These are phyloP conservation scores for Madurella mycetomatis DNA, from an alignment of 2,329 filamentous ascomycete species.

Conservation along the genomic window DNA sequence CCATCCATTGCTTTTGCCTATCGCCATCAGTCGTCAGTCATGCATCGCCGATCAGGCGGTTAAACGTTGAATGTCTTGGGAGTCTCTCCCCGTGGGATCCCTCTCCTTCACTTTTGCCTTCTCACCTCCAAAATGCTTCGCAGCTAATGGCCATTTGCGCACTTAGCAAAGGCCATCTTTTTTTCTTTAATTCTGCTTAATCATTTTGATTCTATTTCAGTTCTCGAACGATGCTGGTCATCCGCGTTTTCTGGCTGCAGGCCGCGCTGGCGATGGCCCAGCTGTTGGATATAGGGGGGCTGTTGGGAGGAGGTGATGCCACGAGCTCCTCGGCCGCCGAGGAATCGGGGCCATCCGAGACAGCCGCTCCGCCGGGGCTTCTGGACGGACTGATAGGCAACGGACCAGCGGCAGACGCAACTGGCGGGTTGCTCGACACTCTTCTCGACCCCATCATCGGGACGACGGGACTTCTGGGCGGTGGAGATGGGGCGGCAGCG, in stretches of 20 bases:
- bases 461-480: conserved; percentile 5
- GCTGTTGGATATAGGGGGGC: conserved; percentile 6
- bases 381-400: conserved; percentile 5
- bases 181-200: not conserved
- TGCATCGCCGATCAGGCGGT: not conserved
- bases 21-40: not conserved
- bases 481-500: not conserved
- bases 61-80: not conserved
- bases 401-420: not conserved
- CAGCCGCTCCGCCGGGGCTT: not conserved
- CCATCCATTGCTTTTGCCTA: not conserved
- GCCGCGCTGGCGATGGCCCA: conserved; percentile 19
- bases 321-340: conserved; percentile 5
- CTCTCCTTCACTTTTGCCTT: not conserved
- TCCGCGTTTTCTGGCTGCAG: conserved; percentile 20
- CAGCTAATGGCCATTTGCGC: not conserved
- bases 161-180: not conserved
- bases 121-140: not conserved
- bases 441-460: conserved; percentile 10
- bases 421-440: not conserved
- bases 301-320: conserved; percentile 1
- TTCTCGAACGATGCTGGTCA: conserved; percentile 20
- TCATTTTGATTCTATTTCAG: not conserved
- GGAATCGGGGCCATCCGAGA: not conserved
- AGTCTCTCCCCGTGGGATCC: not conserved